Evolutionary conservation across 805 yeast species (phyloP), one percentile per base, ranked within the genome.

Genomic region (Lipomyces kockii): DNA sequence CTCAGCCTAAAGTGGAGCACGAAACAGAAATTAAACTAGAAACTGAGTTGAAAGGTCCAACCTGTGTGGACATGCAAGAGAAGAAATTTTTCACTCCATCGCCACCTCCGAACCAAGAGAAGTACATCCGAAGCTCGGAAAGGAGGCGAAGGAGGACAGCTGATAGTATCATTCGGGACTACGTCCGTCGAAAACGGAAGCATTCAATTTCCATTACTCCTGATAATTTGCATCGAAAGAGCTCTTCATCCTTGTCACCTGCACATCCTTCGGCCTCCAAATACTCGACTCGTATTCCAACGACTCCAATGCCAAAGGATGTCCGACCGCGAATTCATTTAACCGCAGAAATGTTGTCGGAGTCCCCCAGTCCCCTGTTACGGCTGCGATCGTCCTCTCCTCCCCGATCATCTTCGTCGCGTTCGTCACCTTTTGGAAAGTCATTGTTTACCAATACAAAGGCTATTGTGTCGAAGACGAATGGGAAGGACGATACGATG

Each of bases 321-420:
- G 65, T 51, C 34, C 25, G 34, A 20, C 59, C 59, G 20, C 57
- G 58, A 20, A 22, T 62, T 27, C 53, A 37, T 35, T 29, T 60
- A 27, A 39, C 57, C n/a, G 32, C 63, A 20, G 57, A 55, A 22
- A n/a, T 54, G 60, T 35, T 43, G 35, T 25, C 32, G 3, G 34
- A 12, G 17, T 54, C 61, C 27, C 53, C 51, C 22, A 60, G 64
- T 27, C 62, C 60, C 55, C 39, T 1, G 17, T 27, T 57, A 37
- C 66, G 37, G 27, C 22, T 37, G 22, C 46, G n/a, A 27, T 63
- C 58, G 7, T 43, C 51, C 14, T 60, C 52, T 14, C 22, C 56
- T 14, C 51, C 39, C 2, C 9, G 27, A 58, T 22, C 9, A n/a
- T 39, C 62, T 61, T 52, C 34, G 29, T 25, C 55, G n/a, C 27